These are phyloP conservation scores for Leccinum sublutescens DNA, from an alignment of 768 basidiomycete genomes.

Conservation along the genomic window DNA sequence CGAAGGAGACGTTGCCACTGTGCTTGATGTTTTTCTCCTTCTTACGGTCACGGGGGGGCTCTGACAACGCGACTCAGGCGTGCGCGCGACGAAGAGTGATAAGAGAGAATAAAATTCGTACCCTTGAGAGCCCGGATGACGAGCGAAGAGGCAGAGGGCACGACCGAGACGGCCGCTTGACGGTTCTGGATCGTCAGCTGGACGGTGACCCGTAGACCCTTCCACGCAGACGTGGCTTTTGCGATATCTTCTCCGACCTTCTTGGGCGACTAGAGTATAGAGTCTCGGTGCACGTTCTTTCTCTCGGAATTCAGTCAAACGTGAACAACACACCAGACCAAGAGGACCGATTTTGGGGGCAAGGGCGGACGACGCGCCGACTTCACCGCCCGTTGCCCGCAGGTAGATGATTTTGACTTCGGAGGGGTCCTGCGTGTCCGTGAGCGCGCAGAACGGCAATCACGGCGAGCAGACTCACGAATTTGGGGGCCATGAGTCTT, in stretches of 20 bases:
- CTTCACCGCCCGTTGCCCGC: conserved; percentile 97
- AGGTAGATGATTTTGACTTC: conserved; percentile 99
- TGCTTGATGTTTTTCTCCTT: conserved; percentile 99
- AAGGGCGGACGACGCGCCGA: conserved; percentile 96
- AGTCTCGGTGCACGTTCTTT: conserved; percentile 14
- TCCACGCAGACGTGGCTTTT: conserved; percentile 97
- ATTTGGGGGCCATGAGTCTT: conserved; percentile 70
- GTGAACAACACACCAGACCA: conserved; percentile 74
- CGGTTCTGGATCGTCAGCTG: conserved; percentile 99
- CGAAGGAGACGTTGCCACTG: conserved; percentile 87
- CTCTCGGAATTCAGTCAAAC: not conserved
- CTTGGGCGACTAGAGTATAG: conserved; percentile 81
- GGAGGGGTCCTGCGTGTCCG: conserved; percentile 77
- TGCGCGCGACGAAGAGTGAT: not conserved
- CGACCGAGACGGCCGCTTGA: conserved; percentile 95
- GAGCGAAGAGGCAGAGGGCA: conserved; percentile 94
- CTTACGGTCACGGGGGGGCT: conserved; percentile 98
- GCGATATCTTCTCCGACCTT: conserved; percentile 99
- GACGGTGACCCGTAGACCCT: conserved; percentile 98
- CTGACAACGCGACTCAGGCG: conserved; percentile 40
- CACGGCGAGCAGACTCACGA: conserved; percentile 45
- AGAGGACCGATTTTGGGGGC: conserved; percentile 99
- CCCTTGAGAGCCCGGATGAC: conserved; percentile 99
- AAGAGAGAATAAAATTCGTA: conserved; percentile 36
- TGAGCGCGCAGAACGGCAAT: conserved; percentile 2